Percentiles rank a stretch among this genome's conserved stretches.
Evolutionary conservation across 192 early-diverging fungal genomes (phyloP).

Genomic region (Coemansia sp.): DNA sequence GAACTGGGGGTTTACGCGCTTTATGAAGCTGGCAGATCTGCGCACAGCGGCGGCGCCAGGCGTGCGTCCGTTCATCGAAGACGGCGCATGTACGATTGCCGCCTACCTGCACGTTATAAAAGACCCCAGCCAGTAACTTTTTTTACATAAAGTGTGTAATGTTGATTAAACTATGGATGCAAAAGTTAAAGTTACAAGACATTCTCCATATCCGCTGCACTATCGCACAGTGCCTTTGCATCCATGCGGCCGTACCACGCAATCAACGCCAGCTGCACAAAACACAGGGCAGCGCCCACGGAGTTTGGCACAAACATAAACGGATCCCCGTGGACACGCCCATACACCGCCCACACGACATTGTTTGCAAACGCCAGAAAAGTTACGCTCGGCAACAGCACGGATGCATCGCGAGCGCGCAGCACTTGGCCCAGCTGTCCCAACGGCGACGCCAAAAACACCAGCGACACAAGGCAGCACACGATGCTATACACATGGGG

Average conservation of each 20-base stretch:
- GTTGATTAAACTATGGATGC: neutral
- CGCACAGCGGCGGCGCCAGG: constrained; percentile 41
- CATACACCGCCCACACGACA: constrained; percentile 38
- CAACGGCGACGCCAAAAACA: constrained; percentile 41
- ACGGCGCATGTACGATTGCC: constrained; percentile 68
- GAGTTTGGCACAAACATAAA: constrained; percentile 44
- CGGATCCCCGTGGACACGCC: constrained; percentile 26
- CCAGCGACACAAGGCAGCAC: constrained; percentile 36
- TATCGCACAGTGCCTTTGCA: constrained; percentile 14
- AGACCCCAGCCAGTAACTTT: constrained; percentile 61
- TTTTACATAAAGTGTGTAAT: neutral
- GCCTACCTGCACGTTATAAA: constrained; percentile 77
- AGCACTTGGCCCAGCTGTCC: constrained; percentile 37
- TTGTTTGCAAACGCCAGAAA: constrained; percentile 37
- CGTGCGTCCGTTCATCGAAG: constrained; percentile 66
- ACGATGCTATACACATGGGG: constrained; percentile 19
- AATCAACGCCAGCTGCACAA: constrained; percentile 36
- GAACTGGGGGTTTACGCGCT: constrained; percentile 96
- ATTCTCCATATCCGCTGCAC: neutral
- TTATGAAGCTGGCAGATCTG: constrained; percentile 66
- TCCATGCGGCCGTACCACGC: constrained; percentile 33
- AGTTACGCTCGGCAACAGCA: constrained; percentile 39
- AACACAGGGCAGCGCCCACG: constrained; percentile 33
- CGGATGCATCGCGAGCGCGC: constrained; percentile 23
- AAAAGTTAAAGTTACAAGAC: neutral